Evolutionary conservation across 805 yeast genomes (phyloP), one percentile per base, ranked within the genome.

Genomic region (Blastobotrys peoriensis): DNA sequence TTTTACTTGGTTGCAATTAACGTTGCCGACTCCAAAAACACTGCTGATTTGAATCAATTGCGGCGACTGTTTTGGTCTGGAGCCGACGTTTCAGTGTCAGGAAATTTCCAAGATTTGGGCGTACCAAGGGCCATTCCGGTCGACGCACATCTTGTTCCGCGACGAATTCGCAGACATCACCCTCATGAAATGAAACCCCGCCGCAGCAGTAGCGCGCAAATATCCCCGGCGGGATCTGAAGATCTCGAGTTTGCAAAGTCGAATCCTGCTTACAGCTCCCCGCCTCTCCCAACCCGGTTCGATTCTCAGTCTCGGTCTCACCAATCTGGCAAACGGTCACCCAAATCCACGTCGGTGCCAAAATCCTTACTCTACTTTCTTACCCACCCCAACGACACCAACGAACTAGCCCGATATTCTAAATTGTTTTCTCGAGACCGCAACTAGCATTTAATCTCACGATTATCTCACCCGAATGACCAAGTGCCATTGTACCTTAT

Each of bases 1-100:
- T 6, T 43, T 8, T 49, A 51, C 40, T 17, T 41, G 18, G 9
- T 38, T 4, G 43, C 38, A 15, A 21, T 25, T 1, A 20, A 45
- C 28, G 22, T 35, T 15, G 17, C 19, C 22, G 40, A 19, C 18
- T n/a, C 16, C n/a, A 33, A 34, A 3, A 20, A 33, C n/a, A 36
- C 41, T n/a, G 44, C 40, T 5, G 55, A 53, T n/a, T 23, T 53
- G 25, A 44, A 43, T 21, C 28, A 45, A 10, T 27, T 47, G 3
- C 39, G 57, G 10, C 33, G 43, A 15, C 40, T 53, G 33, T 53
- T 53, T 36, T 51, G 57, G 55, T 25, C 36, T 6, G 55, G 57
- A 1, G 30, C 43, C 17, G 19, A 33, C 6, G 41, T 53, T 9
- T 21, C 40, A 17, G 38, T 45, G 9, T 43, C 45, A 16, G 41